Evolutionary conservation across 495 filamentous ascomycete genomes (phyloP).

Genomic region (Penicillium subrubescens): DNA sequence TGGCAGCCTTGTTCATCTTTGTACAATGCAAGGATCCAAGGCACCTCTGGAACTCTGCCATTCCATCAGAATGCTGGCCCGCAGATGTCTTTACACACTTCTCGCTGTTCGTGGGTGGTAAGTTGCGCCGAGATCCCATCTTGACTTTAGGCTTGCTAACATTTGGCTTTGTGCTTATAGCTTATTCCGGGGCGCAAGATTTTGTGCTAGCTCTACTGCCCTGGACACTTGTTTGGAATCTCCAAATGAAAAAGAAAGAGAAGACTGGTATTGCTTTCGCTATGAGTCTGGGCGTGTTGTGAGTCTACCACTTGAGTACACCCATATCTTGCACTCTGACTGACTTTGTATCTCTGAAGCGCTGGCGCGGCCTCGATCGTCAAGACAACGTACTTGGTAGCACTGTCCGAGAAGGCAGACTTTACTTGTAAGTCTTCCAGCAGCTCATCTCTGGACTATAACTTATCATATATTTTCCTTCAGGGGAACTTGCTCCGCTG

Average conservation of each 20-base stretch:
- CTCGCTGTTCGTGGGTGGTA: constrained; percentile 26
- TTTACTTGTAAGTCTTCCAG: constrained; percentile 17
- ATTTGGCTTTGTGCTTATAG: background rate
- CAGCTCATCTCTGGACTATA: background rate
- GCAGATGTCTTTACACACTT: constrained; percentile 24
- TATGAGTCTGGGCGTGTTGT: constrained; percentile 30
- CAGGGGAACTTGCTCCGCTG: constrained; percentile 26
- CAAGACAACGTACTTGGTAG: constrained; percentile 22
- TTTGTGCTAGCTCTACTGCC: constrained; percentile 23
- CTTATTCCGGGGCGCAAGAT: constrained; percentile 28
- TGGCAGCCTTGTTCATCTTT: constrained; percentile 23
- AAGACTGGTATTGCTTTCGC: constrained; percentile 24
- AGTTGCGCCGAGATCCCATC: background rate
- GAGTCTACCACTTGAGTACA: background rate
- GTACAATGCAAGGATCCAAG: constrained; percentile 25
- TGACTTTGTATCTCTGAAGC: constrained; percentile 1
- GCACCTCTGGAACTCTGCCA: constrained; percentile 21
- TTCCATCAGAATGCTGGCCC: constrained; percentile 27
- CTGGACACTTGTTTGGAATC: constrained; percentile 27
- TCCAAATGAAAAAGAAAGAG: constrained; percentile 28
- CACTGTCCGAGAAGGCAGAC: constrained; percentile 20
- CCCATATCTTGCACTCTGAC: background rate
- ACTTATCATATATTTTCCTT: background rate
- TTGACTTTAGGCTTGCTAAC: background rate
- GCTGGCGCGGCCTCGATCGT: constrained; percentile 24